Base-by-base conservation (phyloP, 2,329 filamentous ascomycete genomes). In the Periconia macrospinosa region DNA sequence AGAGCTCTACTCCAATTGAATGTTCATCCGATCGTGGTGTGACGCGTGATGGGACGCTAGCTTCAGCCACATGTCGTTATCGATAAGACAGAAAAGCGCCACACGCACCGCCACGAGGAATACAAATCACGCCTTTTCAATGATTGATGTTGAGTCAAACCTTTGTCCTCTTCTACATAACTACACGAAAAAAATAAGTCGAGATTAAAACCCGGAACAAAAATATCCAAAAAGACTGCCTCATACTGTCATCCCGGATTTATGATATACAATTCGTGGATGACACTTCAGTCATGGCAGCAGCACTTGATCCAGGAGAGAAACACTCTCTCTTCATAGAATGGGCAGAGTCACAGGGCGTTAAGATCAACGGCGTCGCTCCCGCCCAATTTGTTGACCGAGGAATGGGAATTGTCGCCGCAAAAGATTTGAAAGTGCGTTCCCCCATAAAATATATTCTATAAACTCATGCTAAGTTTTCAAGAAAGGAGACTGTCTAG, bases 401-500 rank as follows among this genome's bases (percentile, higher is more conserved):
- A 50, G 92, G 92, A 27, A 82, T 94, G 49, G 92, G 92, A 45
- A 86, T 96, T 52, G 81, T 92, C 47, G 88, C 91, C 6, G 86
- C 84, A 13, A 81, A 82, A 27, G 76, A 81, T 14, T 81, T 94
- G 56, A 77, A 88, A 76, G 89, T 90, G 75, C 65, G 68, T 67
- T 37, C 13, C 42, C 19, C 17, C 15, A 40, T 40, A 37, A 14
- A 30, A n/a, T 45, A 2, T 43, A 43, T 14, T 5, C 33, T 46
- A 11, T 27, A 3, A 27, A 27, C 8, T 27, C 46, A 37, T 47
- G 45, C 60, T 69, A 61, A 70, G 55, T 57, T 48, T 50, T 59
- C 45, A 67, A 87, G 85, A 76, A 80, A 73, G 80, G 79, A 51
- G 83, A 89, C 55, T 73, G 77, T 8, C 74, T 94, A 47, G 79